These are phyloP conservation scores for Papilionanthe hybrid DNA, from an alignment of 116 monocot species.

Conservation along the genomic window DNA sequence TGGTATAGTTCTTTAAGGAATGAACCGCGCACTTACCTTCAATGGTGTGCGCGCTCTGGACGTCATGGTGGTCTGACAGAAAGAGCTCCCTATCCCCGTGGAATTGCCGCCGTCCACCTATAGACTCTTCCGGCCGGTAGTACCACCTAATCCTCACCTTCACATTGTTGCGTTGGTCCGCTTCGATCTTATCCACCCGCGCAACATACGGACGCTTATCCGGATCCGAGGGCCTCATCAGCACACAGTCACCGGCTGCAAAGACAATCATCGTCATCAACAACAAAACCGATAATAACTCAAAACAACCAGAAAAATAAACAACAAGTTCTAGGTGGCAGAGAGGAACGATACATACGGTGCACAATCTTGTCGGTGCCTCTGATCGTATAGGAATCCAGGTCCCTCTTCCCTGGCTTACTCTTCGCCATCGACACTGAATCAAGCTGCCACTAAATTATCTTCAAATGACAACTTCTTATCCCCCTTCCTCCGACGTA, in stretches of 20 bases:
- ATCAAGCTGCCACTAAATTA: too few relatives aligned
- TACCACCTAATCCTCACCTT: conserved; percentile 18
- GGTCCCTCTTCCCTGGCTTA: conserved; percentile 17
- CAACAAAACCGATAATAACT: background rate
- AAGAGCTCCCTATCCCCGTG: conserved; percentile 17
- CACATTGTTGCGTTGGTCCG: conserved; percentile 14
- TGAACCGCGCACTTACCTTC: conserved; percentile 16
- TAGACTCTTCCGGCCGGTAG: conserved; percentile 15
- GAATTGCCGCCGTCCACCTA: conserved; percentile 14
- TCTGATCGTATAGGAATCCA: conserved; percentile 22
- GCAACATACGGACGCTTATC: conserved; percentile 11
- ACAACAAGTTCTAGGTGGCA: background rate
- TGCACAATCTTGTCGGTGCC: conserved; percentile 17
- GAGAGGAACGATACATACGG: background rate
- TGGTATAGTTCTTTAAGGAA: conserved; percentile 19
- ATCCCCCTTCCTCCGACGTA: too few relatives aligned
- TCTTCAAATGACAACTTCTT: too few relatives aligned
- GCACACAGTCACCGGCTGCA: conserved; percentile 14
- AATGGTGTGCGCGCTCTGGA: conserved; percentile 18
- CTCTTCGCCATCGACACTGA: conserved; percentile 17
- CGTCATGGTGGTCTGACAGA: conserved; percentile 14
- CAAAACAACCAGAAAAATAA: background rate
- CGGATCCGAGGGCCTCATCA: conserved; percentile 4
- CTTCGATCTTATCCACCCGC: conserved; percentile 16
- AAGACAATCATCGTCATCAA: background rate